These are phyloP conservation scores for Ogataea corticis DNA, from an alignment of 805 yeast species.

Conservation along the genomic window DNA sequence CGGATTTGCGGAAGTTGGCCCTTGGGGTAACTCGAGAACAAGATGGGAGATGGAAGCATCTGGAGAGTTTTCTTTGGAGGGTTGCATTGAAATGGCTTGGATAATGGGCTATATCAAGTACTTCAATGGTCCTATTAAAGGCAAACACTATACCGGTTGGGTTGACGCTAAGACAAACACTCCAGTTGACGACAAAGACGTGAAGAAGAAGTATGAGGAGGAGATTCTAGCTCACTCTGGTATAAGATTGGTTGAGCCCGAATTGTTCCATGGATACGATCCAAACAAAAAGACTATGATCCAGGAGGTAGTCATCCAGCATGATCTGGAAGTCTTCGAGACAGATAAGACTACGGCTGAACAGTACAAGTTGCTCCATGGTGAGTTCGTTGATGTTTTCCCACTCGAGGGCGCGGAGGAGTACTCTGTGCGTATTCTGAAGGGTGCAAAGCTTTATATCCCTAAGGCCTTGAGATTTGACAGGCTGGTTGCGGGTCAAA, in stretches of 20 bases:
- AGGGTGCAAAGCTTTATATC: conserved; percentile 87
- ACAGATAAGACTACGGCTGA: conserved; percentile 93
- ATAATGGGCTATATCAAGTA: conserved; percentile 97
- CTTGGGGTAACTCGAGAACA: conserved; percentile 99
- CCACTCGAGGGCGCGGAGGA: conserved; percentile 89
- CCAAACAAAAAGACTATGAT: conserved; percentile 90
- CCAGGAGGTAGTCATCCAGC: conserved; percentile 96
- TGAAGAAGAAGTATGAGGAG: conserved; percentile 88
- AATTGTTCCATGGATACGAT: conserved; percentile 88
- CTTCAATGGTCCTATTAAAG: conserved; percentile 87
- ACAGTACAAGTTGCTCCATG: conserved; percentile 91
- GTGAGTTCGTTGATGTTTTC: conserved; percentile 88
- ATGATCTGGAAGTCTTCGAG: conserved; percentile 94
- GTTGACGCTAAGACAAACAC: conserved; percentile 89
- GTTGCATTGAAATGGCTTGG: conserved; percentile 99
- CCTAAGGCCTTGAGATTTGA: conserved; percentile 83
- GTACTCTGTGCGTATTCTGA: conserved; percentile 83
- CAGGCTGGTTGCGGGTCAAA: conserved; percentile 85
- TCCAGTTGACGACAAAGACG: conserved; percentile 93
- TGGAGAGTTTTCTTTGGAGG: conserved; percentile 95
- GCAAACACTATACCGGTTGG: conserved; percentile 95
- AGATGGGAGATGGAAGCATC: conserved; percentile 99
- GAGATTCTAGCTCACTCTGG: conserved; percentile 91
- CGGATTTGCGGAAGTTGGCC: conserved; percentile 98
- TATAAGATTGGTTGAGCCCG: conserved; percentile 95